Evolutionary conservation across 1,139 yeast genomes (phyloP), one percentile per base, ranked within the genome.

Genomic region (Pneumocystis sp.): DNA sequence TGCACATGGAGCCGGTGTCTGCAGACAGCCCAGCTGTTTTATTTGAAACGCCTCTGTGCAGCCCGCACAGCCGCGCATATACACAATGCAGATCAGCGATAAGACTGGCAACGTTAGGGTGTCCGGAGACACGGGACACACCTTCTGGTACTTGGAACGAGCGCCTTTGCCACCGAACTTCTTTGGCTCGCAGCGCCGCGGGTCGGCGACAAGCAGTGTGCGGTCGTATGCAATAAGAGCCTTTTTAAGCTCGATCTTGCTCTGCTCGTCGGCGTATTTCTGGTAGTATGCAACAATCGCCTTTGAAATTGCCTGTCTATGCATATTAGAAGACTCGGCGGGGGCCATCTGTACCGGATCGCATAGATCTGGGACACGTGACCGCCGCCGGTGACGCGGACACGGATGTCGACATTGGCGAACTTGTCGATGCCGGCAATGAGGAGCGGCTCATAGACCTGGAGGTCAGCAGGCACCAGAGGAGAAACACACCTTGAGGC

Each of bases 111-210:
- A 7, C 15, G 40, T 37, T 37, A 37, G 40, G 40, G 15, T 12
- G 15, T 12, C 40, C 40, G 40, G 1, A 7, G 1, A 37, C 10
- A 37, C 40, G 15, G 40, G 21, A 25, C 8, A 12, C 21, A 50
- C 57, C 37, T 59, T 59, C 21, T 59, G 61, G 21, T 59, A 59
- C 25, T 25, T 59, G 1, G 61, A 39, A 12, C 61, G 61, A 12
- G 61, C 61, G 12, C 61, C 61, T 1, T 21, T 39, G 4, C 61
- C 61, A 10, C 61, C 61, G 31, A 68, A 68, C 66, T 93, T 93
- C 97, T 93, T 93, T 87, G 99, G 99, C 85, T 93, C 99, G 87
- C 91, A 87, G 87, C 96, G 93, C 88, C 98, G 90, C 77, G 97
- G 85, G 82, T 93, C 99, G 76, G 99, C 98, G 81, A 93, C 95